Evolutionary conservation across 306 rosid species (phyloP).

Genomic region (Calophaca sinica): DNA sequence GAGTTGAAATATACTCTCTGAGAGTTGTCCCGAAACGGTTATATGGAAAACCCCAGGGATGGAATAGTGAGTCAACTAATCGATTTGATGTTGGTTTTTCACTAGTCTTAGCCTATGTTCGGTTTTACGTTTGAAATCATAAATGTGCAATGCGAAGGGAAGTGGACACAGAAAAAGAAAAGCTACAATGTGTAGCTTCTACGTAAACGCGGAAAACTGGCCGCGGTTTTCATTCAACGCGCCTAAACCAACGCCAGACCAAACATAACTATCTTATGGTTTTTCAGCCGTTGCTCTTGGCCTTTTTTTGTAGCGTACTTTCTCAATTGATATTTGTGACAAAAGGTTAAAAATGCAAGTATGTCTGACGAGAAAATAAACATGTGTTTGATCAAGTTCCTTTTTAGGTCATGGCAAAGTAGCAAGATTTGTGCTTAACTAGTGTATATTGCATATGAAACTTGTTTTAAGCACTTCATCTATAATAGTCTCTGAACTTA

Average conservation of each 20-base stretch:
- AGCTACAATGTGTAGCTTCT: no score
- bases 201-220: no score
- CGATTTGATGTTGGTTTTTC: slow-evolving; percentile 41
- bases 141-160: no score
- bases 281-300: slow-evolving; percentile 3
- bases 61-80: slow-evolving; percentile 74
- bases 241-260: no score
- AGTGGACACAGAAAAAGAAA: no score
- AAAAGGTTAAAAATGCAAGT: slow-evolving; percentile 13
- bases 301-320: slow-evolving; percentile 14
- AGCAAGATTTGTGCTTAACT: slow-evolving; percentile 19
- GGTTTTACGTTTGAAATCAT: no score
- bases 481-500: slow-evolving; percentile 1
- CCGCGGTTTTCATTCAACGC: no score
- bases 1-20: slow-evolving; percentile 73
- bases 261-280: neutral
- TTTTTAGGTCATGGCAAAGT: slow-evolving; percentile 16
- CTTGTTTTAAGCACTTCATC: neutral
- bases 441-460: neutral
- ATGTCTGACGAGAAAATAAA: slow-evolving; percentile 4
- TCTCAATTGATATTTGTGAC: slow-evolving; percentile 18
- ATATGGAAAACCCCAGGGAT: slow-evolving; percentile 72
- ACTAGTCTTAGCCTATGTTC: no score
- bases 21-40: slow-evolving; percentile 68
- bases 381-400: slow-evolving; percentile 16